phyloP scores from a whole-genome alignment of 495 filamentous ascomycete species.

The Neurospora sp. region DNA sequence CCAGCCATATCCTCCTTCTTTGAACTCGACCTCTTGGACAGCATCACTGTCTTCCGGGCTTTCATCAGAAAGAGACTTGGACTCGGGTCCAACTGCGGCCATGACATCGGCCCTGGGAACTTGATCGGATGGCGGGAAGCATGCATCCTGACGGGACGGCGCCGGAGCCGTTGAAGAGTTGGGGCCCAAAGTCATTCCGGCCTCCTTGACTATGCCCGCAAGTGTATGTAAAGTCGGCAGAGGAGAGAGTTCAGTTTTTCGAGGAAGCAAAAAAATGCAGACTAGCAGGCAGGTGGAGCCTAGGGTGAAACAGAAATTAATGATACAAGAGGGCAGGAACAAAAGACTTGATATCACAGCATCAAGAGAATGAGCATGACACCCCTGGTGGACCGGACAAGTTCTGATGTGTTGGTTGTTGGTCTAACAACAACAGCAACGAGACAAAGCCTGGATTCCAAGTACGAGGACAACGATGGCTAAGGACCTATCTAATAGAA shows the following conservation, averaged over 20 bases:
- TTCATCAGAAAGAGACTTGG: conserved; percentile 2
- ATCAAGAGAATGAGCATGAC: not conserved
- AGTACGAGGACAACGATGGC: not conserved
- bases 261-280: not conserved
- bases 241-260: not conserved
- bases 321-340: not conserved
- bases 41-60: conserved; percentile 14
- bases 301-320: not conserved
- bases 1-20: conserved; percentile 39
- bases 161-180: not conserved
- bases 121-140: not conserved
- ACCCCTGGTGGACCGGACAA: not conserved
- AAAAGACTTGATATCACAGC: not conserved
- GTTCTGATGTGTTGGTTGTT: not conserved
- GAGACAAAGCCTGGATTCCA: not conserved
- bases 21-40: conserved; percentile 21
- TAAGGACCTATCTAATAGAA: not conserved
- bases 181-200: not conserved
- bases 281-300: not conserved
- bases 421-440: not conserved
- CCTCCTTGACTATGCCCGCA: not conserved
- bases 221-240: not conserved
- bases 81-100: not conserved
- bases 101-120: not conserved
- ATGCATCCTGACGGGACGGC: not conserved